Evolutionary conservation across 495 filamentous ascomycete genomes (phyloP).

Genomic region (Xylaria longipes): DNA sequence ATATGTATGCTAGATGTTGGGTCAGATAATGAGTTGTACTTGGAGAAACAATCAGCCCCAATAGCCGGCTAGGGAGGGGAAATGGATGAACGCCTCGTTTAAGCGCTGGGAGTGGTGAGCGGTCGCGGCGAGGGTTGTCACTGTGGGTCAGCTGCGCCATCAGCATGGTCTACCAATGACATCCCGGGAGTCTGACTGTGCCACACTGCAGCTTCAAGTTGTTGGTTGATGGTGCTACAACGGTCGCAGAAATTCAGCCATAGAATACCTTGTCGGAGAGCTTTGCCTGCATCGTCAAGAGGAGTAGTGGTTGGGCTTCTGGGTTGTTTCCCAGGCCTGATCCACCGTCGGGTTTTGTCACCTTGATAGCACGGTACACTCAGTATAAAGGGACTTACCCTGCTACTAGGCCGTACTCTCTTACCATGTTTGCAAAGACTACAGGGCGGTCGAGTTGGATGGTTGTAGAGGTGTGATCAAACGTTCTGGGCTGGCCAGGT

Average conservation of each 20-base stretch:
- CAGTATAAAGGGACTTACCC: neutral
- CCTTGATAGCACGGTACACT: neutral
- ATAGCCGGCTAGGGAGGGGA: no score
- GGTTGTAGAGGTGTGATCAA: neutral
- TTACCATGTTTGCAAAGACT: neutral
- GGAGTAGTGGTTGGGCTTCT: neutral
- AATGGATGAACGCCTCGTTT: neutral
- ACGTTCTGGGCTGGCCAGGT: neutral
- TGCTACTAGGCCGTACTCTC: neutral
- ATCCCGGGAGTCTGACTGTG: neutral
- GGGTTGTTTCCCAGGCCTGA: neutral
- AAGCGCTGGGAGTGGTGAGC: conserved; percentile 8
- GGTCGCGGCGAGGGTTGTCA: neutral
- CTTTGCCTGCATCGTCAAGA: neutral
- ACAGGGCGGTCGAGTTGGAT: neutral
- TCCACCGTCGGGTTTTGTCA: neutral
- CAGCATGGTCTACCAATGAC: neutral
- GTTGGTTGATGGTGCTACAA: conserved; percentile 15
- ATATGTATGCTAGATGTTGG: no score
- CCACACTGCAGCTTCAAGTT: neutral
- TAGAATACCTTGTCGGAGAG: neutral
- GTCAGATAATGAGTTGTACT: no score
- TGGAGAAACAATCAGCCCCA: no score
- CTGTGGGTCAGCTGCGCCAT: conserved; percentile 13
- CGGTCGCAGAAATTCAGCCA: neutral